Evolutionary conservation across 106 monocot genomes (phyloP).

Genomic region (Dendrobium officinale): DNA sequence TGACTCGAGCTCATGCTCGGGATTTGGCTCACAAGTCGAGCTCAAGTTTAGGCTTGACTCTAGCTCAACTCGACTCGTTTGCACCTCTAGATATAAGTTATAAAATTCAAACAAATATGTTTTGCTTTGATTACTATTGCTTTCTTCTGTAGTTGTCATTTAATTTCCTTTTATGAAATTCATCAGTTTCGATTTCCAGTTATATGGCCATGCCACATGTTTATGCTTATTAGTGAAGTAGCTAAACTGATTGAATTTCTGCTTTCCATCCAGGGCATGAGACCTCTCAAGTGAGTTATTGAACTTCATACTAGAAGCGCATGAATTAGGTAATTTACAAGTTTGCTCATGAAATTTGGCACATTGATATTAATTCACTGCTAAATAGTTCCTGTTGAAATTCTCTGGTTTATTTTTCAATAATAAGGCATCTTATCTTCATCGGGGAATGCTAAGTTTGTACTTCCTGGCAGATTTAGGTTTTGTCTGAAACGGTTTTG

Average conservation of each 20-base stretch:
- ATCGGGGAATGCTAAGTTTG: no score
- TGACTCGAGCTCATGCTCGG: no score
- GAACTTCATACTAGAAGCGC: not conserved
- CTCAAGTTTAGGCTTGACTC: no score
- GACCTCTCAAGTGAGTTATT: not conserved
- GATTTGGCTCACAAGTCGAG: no score
- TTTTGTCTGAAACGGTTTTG: no score
- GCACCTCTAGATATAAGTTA: no score
- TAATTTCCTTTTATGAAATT: not conserved
- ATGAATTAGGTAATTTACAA: not conserved
- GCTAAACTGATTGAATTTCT: not conserved
- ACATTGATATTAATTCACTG: not conserved
- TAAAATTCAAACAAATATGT: no score
- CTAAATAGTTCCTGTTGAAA: no score
- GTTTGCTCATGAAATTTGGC: not conserved
- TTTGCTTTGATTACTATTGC: not conserved
- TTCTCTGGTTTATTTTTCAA: no score
- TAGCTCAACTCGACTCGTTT: no score
- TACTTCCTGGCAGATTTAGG: no score
- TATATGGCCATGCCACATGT: not conserved
- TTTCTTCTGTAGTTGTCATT: not conserved
- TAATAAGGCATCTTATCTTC: no score
- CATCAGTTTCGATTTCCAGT: not conserved
- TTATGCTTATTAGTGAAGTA: not conserved
- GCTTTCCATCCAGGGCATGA: not conserved